phyloP scores from a whole-genome alignment of 257 asterid genomes.

The Prunella vulgaris region DNA sequence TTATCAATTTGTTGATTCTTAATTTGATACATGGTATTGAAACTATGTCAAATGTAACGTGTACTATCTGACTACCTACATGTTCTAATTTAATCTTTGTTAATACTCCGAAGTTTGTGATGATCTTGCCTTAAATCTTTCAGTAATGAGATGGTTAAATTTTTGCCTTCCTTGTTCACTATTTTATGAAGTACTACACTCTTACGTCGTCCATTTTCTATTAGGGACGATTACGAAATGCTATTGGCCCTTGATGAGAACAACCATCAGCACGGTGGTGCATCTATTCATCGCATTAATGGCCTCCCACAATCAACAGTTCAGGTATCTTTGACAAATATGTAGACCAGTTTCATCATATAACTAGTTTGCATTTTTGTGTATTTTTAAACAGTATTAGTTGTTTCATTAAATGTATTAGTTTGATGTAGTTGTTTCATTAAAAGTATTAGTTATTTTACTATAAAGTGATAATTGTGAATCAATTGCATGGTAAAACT shows the following conservation, averaged over 20 bases:
- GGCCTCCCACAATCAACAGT: conserved; percentile 83
- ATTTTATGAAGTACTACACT: background rate
- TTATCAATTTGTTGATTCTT: too few species aligned
- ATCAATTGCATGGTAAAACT: too few species aligned
- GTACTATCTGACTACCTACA: background rate
- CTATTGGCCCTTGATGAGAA: conserved; percentile 89
- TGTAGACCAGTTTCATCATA: too few species aligned
- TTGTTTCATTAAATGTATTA: too few species aligned
- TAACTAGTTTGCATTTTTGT: too few species aligned
- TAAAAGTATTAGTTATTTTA: too few species aligned
- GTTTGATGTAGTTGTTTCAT: too few species aligned
- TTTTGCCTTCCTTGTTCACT: background rate
- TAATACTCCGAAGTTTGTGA: background rate
- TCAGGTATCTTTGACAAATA: conserved; percentile 40
- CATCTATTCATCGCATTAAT: conserved; percentile 58
- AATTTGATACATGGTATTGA: too few species aligned
- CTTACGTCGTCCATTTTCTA: conserved; percentile 4
- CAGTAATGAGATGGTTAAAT: background rate
- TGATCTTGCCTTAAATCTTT: background rate
- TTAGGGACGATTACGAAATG: conserved; percentile 88
- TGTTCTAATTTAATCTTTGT: background rate
- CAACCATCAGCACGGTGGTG: conserved; percentile 63
- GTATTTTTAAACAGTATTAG: too few species aligned
- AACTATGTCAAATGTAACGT: too few species aligned
- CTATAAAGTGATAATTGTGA: too few species aligned